Conservation (phyloP, 202 grass and related monocot genomes). For the Dendrocalamus latiflorus region DNA sequence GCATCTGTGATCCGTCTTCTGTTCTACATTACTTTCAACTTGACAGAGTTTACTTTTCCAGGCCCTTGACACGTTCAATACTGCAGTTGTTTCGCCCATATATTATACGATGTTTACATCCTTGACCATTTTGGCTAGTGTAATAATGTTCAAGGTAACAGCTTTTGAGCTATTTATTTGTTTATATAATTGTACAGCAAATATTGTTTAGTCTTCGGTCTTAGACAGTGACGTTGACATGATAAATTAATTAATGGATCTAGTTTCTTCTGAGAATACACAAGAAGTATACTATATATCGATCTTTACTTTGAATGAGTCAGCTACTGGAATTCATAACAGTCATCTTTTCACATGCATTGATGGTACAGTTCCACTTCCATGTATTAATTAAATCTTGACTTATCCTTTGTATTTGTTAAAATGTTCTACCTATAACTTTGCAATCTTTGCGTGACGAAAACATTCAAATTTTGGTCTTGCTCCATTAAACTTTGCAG, state of each 20-base stretch:
- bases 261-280: conserved; percentile 8
- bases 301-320: conserved; percentile 13
- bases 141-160: too few species aligned
- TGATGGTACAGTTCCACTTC: background rate
- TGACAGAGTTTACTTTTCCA: conserved; percentile 40
- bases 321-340: background rate
- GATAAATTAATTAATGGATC: background rate
- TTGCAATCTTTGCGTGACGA: background rate
- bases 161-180: too few species aligned
- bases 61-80: conserved; percentile 99
- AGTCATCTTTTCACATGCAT: background rate
- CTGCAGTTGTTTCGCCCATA: too few species aligned
- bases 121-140: too few species aligned
- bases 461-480: background rate
- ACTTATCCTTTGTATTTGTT: background rate
- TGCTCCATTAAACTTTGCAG: background rate
- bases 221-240: background rate
- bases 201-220: background rate
- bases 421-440: background rate
- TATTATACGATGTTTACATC: too few species aligned
- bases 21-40: conserved; percentile 13
- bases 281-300: background rate
- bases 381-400: background rate
- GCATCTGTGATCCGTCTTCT: background rate
- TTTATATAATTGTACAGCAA: conserved; percentile 12